phyloP scores from a whole-genome alignment of 1,284 basidiomycete species.

The Leucoagaricus sp. region DNA sequence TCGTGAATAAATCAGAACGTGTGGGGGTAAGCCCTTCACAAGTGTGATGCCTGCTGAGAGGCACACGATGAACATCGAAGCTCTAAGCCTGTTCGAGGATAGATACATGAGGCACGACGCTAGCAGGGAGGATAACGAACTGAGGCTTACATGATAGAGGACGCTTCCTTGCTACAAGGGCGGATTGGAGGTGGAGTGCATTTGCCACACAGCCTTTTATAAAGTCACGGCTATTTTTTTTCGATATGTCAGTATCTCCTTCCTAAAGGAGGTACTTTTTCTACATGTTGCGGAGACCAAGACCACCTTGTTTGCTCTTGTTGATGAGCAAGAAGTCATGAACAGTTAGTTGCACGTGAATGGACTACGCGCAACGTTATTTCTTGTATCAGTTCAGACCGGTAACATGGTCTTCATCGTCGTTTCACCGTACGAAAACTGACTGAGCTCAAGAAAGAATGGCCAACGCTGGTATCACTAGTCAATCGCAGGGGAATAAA shows the following conservation, averaged over 20 bases:
- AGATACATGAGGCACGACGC: neutral
- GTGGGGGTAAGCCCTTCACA: slow-evolving; percentile 24
- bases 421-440: no score
- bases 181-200: neutral
- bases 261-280: no score
- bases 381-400: no score
- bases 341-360: no score
- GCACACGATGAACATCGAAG: slow-evolving; percentile 1
- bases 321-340: no score
- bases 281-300: no score
- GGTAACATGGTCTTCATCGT: no score
- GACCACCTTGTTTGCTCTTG: no score
- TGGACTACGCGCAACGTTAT: no score
- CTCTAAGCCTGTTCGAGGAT: neutral
- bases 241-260: neutral
- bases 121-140: neutral
- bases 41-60: slow-evolving; percentile 8
- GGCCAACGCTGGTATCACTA: no score
- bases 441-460: no score
- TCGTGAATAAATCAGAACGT: slow-evolving; percentile 55
- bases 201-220: neutral
- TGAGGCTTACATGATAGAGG: neutral
- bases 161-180: neutral
- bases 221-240: neutral
- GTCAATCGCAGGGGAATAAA: no score